A percentile compares a stretch with the other conserved stretches of the same genome.
phyloP scores from a whole-genome alignment of 192 early-diverging fungal genomes.

The Backusella sp. region DNA sequence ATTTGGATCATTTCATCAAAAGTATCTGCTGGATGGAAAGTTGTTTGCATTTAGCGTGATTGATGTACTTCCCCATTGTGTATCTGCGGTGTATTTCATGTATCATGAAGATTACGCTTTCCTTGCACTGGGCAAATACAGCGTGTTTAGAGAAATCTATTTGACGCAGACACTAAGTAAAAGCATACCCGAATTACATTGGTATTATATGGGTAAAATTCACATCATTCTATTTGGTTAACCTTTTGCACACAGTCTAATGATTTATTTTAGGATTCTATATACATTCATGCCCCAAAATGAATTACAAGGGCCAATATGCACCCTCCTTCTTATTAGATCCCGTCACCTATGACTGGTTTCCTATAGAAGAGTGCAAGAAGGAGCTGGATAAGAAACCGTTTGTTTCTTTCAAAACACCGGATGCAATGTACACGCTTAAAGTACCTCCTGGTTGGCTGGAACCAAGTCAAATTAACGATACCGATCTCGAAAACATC shows the following conservation, averaged over 20 bases:
- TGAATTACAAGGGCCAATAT: slow-evolving; percentile 93
- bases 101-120: slow-evolving; percentile 86
- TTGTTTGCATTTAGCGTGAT: slow-evolving; percentile 91
- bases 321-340: slow-evolving; percentile 83
- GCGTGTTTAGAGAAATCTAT: slow-evolving; percentile 81
- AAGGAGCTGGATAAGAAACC: slow-evolving; percentile 50
- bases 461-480: neutral
- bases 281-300: slow-evolving; percentile 88
- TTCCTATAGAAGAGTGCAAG: slow-evolving; percentile 46
- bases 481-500: neutral
- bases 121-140: slow-evolving; percentile 83
- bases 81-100: slow-evolving; percentile 93
- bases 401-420: slow-evolving; percentile 46
- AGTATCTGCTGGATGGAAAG: slow-evolving; percentile 79
- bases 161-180: slow-evolving; percentile 51
- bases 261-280: slow-evolving; percentile 67
- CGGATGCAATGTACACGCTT: neutral
- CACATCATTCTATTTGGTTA: neutral
- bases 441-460: slow-evolving; percentile 5
- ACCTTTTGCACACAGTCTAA: neutral
- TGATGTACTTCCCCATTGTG: slow-evolving; percentile 84
- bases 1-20: slow-evolving; percentile 88
- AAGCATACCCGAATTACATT: slow-evolving; percentile 51
- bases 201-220: slow-evolving; percentile 90
- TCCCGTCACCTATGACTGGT: slow-evolving; percentile 57